Conservation (phyloP, 495 filamentous ascomycete species). For the Evansstolkia leycettana region DNA sequence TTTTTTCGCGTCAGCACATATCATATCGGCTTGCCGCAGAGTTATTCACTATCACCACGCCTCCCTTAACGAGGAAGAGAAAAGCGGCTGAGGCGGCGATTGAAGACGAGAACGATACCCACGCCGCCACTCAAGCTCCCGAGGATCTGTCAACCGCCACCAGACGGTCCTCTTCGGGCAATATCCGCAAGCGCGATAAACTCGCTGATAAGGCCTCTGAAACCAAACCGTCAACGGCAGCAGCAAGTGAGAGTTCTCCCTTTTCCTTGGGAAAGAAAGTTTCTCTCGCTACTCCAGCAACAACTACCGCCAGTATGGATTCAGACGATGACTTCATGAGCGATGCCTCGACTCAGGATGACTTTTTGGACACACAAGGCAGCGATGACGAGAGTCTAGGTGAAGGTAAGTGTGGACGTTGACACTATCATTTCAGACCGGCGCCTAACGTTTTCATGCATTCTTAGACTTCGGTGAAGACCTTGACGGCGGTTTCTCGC, state of each 20-base stretch:
- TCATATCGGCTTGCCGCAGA: conserved; percentile 3
- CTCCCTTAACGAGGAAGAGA: conserved; percentile 68
- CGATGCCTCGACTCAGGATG: conserved; percentile 66
- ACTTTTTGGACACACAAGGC: conserved; percentile 51
- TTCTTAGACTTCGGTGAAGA: conserved; percentile 60
- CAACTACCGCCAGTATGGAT: conserved; percentile 55
- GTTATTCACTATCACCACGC: conserved; percentile 45
- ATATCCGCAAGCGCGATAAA: conserved; percentile 8
- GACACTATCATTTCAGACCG: neutral
- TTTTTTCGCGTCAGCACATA: neutral
- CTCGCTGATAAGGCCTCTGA: conserved; percentile 1
- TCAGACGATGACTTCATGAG: conserved; percentile 96
- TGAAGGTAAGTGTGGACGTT: conserved; percentile 49
- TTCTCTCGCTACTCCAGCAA: conserved; percentile 32
- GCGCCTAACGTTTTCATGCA: neutral
- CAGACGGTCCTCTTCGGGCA: conserved; percentile 7
- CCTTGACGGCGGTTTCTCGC: conserved; percentile 61
- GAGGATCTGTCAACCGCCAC: conserved; percentile 16
- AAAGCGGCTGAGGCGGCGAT: conserved; percentile 74
- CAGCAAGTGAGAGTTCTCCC: conserved; percentile 4
- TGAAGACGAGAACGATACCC: conserved; percentile 35
- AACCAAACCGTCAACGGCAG: conserved; percentile 1
- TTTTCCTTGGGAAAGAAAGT: conserved; percentile 7
- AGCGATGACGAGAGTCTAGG: conserved; percentile 71
- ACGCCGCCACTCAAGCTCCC: conserved; percentile 23